Conservation (phyloP, 2,329 filamentous ascomycete species). For the Trichoderma atroviride region DNA sequence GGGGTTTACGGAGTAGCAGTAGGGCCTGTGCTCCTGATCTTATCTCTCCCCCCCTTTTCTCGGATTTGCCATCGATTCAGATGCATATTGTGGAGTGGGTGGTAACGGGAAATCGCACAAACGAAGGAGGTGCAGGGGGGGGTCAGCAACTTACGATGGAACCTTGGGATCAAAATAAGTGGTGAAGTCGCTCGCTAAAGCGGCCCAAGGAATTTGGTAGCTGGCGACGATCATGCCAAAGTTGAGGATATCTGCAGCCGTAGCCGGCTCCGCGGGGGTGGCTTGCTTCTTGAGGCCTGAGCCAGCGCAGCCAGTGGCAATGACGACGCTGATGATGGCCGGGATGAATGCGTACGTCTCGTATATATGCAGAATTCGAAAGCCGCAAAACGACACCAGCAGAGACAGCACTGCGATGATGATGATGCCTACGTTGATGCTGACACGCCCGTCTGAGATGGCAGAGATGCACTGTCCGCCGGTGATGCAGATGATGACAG, state of each 20-base stretch:
- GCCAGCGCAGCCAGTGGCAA: conserved; percentile 58
- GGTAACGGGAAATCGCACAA: neutral
- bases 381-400: conserved; percentile 65
- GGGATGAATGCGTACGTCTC: conserved; percentile 62
- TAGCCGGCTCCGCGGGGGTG: conserved; percentile 43
- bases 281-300: conserved; percentile 53
- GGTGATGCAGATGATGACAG: conserved; percentile 62
- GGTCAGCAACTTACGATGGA: conserved; percentile 45
- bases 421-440: conserved; percentile 60
- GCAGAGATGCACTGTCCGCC: conserved; percentile 62
- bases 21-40: neutral
- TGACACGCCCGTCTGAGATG: conserved; percentile 52
- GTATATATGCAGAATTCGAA: conserved; percentile 58
- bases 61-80: neutral
- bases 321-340: conserved; percentile 56
- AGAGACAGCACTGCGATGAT: conserved; percentile 60
- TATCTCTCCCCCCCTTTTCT: neutral
- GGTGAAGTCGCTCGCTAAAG: conserved; percentile 61
- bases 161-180: conserved; percentile 62
- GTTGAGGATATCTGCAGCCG: conserved; percentile 52
- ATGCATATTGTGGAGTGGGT: neutral
- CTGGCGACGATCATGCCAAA: conserved; percentile 65
- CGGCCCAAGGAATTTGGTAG: conserved; percentile 65
- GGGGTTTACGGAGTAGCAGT: neutral
- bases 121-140: neutral